A percentile compares a stretch with the other conserved stretches of the same genome.
These are phyloP conservation scores for Fusarium sarcochroum DNA, from an alignment of 2,329 filamentous ascomycete species.

Conservation along the genomic window DNA sequence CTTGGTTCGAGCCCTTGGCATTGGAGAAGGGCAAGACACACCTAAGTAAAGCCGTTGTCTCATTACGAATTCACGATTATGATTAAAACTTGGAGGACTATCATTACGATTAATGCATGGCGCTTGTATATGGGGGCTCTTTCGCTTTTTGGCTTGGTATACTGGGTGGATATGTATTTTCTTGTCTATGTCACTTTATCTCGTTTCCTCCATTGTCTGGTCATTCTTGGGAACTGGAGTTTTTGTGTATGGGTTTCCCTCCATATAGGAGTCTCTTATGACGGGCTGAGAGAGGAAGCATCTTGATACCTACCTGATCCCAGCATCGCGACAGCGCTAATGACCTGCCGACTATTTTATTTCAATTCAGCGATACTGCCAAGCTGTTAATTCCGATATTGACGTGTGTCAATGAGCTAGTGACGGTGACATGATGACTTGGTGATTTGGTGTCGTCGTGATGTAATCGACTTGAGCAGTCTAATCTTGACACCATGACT, in stretches of 20 bases:
- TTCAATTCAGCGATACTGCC: background rate
- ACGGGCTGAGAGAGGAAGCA: constrained; percentile 29
- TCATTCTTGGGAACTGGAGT: constrained; percentile 26
- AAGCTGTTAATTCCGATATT: background rate
- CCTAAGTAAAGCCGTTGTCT: constrained; percentile 20
- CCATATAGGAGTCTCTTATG: constrained; percentile 10
- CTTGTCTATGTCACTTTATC: constrained; percentile 18
- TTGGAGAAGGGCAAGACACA: constrained; percentile 51
- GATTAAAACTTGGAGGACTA: constrained; percentile 29
- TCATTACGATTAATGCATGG: constrained; percentile 30
- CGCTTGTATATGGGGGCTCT: constrained; percentile 32
- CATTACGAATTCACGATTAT: constrained; percentile 40
- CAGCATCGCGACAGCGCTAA: constrained; percentile 26
- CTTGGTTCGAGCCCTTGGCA: constrained; percentile 61
- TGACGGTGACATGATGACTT: background rate
- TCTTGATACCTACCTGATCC: constrained; percentile 30
- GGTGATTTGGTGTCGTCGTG: background rate
- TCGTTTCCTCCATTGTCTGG: constrained; percentile 1
- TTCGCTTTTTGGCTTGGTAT: constrained; percentile 21
- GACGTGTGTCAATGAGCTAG: background rate
- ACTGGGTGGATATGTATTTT: constrained; percentile 18
- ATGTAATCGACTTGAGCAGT: constrained; percentile 21
- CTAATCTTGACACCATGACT: background rate
- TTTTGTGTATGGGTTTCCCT: constrained; percentile 22
- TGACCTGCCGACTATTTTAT: constrained; percentile 7